Evolutionary conservation across 176 grass and related monocot species (phyloP).

Genomic region (Hordeum vulgare): DNA sequence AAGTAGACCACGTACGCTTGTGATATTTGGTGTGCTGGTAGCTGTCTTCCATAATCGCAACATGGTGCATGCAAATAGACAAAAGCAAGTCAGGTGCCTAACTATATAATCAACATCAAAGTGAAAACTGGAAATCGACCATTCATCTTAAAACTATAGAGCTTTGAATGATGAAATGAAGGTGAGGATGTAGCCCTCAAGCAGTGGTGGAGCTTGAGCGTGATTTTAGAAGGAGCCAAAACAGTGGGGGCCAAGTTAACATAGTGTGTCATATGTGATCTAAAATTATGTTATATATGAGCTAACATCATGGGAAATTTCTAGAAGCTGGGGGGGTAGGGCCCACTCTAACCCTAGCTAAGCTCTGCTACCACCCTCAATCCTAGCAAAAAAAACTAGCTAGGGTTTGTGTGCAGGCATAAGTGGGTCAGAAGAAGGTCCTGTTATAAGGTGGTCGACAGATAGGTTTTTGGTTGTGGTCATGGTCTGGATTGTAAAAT

Average conservation of each 20-base stretch:
- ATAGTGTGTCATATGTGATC: background rate
- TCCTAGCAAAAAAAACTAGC: background rate
- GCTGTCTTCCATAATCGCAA: conserved; percentile 57
- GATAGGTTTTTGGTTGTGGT: background rate
- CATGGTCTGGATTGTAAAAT: background rate
- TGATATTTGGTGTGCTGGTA: conserved; percentile 99
- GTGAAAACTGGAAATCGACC: background rate
- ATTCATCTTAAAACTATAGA: background rate
- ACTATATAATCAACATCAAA: background rate
- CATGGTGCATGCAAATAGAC: conserved; percentile 41
- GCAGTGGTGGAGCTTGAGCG: background rate
- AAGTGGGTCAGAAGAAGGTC: background rate
- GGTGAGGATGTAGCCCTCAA: background rate
- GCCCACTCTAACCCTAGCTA: background rate
- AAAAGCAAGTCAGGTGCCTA: conserved; percentile 30
- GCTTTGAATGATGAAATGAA: background rate
- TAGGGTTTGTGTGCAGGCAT: background rate
- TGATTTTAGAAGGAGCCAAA: background rate
- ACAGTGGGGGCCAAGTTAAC: background rate
- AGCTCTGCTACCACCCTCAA: background rate
- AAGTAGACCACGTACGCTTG: conserved; percentile 66
- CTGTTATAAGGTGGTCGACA: background rate
- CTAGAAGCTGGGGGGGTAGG: background rate
- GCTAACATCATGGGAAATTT: background rate
- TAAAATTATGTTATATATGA: background rate